Base-by-base conservation (phyloP, 2,329 filamentous ascomycete genomes). In the Ophidiomyces ophidiicola region DNA sequence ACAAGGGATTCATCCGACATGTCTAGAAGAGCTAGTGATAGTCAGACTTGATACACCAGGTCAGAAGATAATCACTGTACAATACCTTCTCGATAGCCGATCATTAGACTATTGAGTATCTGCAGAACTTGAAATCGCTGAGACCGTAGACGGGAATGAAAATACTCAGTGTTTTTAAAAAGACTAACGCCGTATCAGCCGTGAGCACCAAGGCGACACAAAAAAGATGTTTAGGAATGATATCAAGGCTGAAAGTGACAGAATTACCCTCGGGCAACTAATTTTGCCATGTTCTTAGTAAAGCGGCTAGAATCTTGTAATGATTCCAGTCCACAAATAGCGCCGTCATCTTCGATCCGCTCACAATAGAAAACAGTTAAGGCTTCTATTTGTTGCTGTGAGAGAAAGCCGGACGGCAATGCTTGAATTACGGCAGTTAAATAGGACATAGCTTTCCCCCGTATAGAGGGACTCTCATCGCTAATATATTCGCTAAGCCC, bases 401-500 rank as follows among this genome's bases (percentile, higher is more conserved):
- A 70, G 20, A 80, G 63, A 44, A 69, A 70, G 47, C 68, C 72
- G 5, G 67, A 62, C 17, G 70, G 63, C 3, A 76, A 57, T 20
- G 66, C 62, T 39, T 56, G 60, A 43, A 69, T 62, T 30, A 67
- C 58, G 14, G 56, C 56, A 8, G 57, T 61, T 21, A 68, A 51
- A 49, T 59, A 68, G 15, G 59, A 61, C 44, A 64, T 59, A 53
- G 72, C 70, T 57, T 77, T 78, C n/a, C 69, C 68, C 26, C 77
- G 67, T 30, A 73, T 63, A 10, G 67, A 64, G 15, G 66, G 64
- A 59, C 80, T 74, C 50, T 79, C 74, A 54, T 77, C 72, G 48
- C 78, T 80, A 51, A 81, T 69, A 49, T 79, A 80, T 54, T 78
- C 74, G 14, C 74, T 73, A 21, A 80, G 62, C 31, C 72, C 74